Conservation (phyloP, 257 asterid species). For the Nicotiana sylvestris region DNA sequence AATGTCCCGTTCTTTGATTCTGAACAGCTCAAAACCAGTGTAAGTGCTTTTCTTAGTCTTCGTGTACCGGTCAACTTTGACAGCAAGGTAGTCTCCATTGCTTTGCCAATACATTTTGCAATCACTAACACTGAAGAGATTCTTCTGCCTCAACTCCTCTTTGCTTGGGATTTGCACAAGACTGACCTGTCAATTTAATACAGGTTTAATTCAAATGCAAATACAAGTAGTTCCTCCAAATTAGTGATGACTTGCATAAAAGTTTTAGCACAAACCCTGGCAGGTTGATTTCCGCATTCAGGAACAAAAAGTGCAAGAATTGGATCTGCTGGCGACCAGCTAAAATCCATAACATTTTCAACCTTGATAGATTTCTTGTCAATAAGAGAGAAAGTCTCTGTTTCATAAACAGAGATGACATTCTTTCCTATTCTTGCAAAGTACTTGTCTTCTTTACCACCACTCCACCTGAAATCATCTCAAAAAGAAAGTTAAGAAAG, state of each 20-base stretch:
- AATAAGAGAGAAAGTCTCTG: conserved; percentile 74
- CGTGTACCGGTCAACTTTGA: conserved; percentile 87
- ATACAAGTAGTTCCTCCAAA: neutral
- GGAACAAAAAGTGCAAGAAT: conserved; percentile 86
- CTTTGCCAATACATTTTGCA: conserved; percentile 99
- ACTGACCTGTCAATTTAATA: conserved; percentile 53
- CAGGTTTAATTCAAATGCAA: neutral
- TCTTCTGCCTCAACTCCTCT: conserved; percentile 90
- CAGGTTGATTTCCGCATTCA: conserved; percentile 97
- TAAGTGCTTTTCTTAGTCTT: conserved; percentile 90
- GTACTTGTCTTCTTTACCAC: conserved; percentile 85
- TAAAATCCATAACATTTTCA: conserved; percentile 78
- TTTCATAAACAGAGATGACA: conserved; percentile 76
- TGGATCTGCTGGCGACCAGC: conserved; percentile 96
- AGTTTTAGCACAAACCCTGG: conserved; percentile 51
- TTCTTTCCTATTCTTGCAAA: conserved; percentile 90
- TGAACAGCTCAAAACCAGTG: conserved; percentile 92
- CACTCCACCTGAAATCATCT: conserved; percentile 66
- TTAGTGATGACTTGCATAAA: neutral
- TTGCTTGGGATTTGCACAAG: conserved; percentile 90
- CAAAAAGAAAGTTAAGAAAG: neutral
- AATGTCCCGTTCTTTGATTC: conserved; percentile 90
- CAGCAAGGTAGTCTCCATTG: conserved; percentile 95
- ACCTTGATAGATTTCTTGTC: conserved; percentile 90
- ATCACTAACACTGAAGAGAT: conserved; percentile 89